Base-by-base conservation (phyloP, 768 basidiomycete genomes). In the Lentinus tigrinus region DNA sequence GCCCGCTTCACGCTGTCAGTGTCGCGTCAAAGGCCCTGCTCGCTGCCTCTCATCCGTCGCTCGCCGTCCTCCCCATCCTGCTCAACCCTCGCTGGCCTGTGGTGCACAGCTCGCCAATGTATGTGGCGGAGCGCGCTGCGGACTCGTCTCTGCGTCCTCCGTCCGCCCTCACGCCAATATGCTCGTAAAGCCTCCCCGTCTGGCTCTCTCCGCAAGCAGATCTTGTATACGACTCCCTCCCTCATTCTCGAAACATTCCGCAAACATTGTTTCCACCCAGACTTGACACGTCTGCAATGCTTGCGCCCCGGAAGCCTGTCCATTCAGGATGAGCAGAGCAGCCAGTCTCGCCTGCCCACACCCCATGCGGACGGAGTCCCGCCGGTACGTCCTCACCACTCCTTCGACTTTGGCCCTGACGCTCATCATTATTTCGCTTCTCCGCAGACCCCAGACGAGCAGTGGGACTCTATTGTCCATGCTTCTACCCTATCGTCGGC, bases 91-190 rank as follows among this genome's bases (percentile, higher is more conserved):
- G n/a, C n/a, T n/a, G n/a, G n/a, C n/a, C 26, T 34, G 52, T 43
- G 5, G 27, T n/a, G 4, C 34, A 38, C 21, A 17, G 17, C 27
- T 16, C 17, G 46, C 49, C 57, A 56, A 60, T 65, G 64, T 21
- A 65, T 65, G 64, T 62, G 58, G 60, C 49, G 57, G 57, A 59
- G 52, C 26, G 27, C 47, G 16, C 48, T 54, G 31, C 51, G 55
- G 16, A 28, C 7, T 16, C 44, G 26, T 4, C 34, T 34, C 24
- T 50, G 21, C 11, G 47, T 49, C 58, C 26, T 38, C 52, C 38
- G 31, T 13, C 50, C 27, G 31, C 40, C 34, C 5, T 27, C 19
- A 14, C 48, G 47, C n/a, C 40, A 17, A 21, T 38, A 56, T 40
- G 46, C 40, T 23, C 48, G 14, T 27, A 10, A 26, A 6, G n/a